Base-by-base conservation (phyloP, 1,284 basidiomycete species). In the Trichosporon sp. region DNA sequence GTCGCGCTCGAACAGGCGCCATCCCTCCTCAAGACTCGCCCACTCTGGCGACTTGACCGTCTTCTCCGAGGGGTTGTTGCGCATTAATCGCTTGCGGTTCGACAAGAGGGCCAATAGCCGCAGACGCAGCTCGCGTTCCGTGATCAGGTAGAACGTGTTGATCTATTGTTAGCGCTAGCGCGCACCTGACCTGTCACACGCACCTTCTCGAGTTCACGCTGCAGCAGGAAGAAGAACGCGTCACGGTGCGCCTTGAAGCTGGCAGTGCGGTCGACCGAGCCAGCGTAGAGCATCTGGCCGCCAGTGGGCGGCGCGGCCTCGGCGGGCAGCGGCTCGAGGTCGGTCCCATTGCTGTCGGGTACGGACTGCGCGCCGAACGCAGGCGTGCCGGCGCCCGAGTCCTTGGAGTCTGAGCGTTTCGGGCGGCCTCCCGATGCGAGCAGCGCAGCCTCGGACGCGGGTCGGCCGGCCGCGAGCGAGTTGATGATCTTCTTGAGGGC, bases 181-280 rank as follows among this genome's bases (percentile, higher is more conserved):
- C 31, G 38, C 21, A 6, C 65, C 32, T 56, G 18, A 6, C 42
- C 4, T 23, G 21, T 38, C 62, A 32, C 11, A 62, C 76, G 73
- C 78, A 91, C 95, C 89, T 99, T 99, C 85, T 99, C 97, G 23
- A 99, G 86, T 83, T 99, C 97, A 35, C 97, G 88, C 83, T 98
- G 96, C 1, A 99, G 88, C 80, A 96, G 98, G 88, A 98, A 99
- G 87, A 99, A 99, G 87, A 98, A 99, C 0, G 95, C 93, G 23
- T 96, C 93, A 78, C 96, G 94, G 85, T 98, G 94, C 18, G 94
- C 93, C 77, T 92, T 92, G 77, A 96, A 94, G 78, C 91, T 84
- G 62, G 83, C 82, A 11, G 75, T 77, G 23, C 75, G 69, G 63
- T 80, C 80, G 21, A 74, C 74, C 6, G 65, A 67, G 69, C 23